These are phyloP conservation scores for Solanum bulbocastanum DNA, from an alignment of 257 asterid genomes.

Conservation along the genomic window DNA sequence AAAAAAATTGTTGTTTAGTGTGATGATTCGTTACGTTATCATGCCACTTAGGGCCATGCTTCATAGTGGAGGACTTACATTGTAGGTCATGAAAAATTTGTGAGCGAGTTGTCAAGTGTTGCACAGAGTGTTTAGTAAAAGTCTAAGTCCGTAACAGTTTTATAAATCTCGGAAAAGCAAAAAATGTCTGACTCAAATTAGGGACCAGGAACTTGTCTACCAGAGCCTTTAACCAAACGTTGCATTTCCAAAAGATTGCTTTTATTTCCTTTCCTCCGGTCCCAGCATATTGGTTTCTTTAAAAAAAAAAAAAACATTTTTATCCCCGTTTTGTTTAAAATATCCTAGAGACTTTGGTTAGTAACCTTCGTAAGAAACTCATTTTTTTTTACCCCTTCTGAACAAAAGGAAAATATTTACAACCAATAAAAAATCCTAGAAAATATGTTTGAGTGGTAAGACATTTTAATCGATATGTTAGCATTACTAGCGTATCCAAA, in stretches of 20 bases:
- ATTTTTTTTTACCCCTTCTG: not conserved
- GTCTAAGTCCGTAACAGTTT: too few species aligned
- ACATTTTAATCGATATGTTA: not conserved
- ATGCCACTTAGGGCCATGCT: not conserved
- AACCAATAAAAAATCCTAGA: not conserved
- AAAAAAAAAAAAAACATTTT: too few species aligned
- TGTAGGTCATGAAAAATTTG: not conserved
- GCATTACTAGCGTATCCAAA: not conserved
- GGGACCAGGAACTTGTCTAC: not conserved
- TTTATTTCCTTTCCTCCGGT: not conserved
- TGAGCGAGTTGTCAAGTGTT: not conserved
- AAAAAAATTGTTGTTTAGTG: not conserved
- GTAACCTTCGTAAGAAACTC: not conserved
- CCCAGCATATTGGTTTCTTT: not conserved
- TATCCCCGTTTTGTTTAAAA: too few species aligned
- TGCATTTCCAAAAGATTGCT: not conserved
- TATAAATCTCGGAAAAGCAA: not conserved
- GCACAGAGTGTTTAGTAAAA: not conserved
- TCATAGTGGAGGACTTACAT: not conserved
- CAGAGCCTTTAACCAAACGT: not conserved
- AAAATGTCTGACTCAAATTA: not conserved
- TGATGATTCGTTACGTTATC: not conserved
- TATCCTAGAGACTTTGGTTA: too few species aligned
- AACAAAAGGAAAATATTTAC: not conserved
- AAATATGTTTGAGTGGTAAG: not conserved